phyloP scores from a whole-genome alignment of 2,329 filamentous ascomycete species.

The Pseudogymnoascus sp. region DNA sequence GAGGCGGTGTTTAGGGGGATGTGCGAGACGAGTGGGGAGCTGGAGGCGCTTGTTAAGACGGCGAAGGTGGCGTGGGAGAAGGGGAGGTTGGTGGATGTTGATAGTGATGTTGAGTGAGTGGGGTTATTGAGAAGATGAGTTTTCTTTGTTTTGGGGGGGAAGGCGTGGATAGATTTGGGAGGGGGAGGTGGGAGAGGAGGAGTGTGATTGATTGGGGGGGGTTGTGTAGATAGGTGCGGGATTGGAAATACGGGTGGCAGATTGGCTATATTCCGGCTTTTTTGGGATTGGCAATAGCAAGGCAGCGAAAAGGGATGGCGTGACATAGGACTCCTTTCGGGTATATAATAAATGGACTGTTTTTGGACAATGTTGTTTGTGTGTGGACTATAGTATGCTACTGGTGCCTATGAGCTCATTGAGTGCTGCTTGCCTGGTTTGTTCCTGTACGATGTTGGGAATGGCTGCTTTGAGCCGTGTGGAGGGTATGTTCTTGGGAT shows the following conservation, averaged over 20 bases:
- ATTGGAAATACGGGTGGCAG: background rate
- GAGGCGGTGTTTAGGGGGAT: slow-evolving; percentile 49
- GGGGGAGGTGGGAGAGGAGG: background rate
- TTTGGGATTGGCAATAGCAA: background rate
- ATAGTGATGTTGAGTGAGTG: slow-evolving; percentile 9
- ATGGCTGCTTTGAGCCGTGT: too few relatives aligned
- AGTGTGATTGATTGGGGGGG: too few relatives aligned
- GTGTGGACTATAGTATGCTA: too few relatives aligned
- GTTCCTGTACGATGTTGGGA: too few relatives aligned
- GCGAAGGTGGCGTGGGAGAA: slow-evolving; percentile 41
- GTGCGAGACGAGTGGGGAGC: slow-evolving; percentile 60
- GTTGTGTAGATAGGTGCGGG: background rate
- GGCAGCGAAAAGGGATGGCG: background rate
- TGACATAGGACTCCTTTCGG: background rate
- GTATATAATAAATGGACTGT: background rate
- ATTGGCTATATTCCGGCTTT: slow-evolving; percentile 2
- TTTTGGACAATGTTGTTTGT: background rate
- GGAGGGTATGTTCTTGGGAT: background rate
- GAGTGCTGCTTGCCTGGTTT: too few relatives aligned
- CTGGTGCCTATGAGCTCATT: too few relatives aligned
- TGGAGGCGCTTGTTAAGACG: slow-evolving; percentile 47
- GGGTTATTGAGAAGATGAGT: background rate
- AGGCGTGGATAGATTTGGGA: background rate
- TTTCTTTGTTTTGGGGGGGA: background rate
- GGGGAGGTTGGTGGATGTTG: slow-evolving; percentile 32